Evolutionary conservation across 495 filamentous ascomycete genomes (phyloP).

Genomic region (Penicillium cataractarum): DNA sequence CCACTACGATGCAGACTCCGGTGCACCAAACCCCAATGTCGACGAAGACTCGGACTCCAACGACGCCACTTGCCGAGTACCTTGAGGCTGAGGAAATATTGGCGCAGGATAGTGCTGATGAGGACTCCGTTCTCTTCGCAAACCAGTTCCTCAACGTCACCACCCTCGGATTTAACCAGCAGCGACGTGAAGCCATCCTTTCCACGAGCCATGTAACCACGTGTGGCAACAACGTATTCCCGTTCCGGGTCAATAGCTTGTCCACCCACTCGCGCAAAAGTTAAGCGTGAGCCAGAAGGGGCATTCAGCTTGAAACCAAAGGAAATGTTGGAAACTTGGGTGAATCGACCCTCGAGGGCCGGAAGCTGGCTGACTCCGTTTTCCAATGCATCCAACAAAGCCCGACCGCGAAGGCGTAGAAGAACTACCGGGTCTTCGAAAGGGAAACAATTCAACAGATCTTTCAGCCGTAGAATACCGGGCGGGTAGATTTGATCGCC

Average conservation of each 20-base stretch:
- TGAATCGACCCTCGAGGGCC: conserved; percentile 72
- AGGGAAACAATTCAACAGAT: conserved; percentile 81
- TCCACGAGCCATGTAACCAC: conserved; percentile 84
- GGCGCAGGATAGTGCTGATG: conserved; percentile 80
- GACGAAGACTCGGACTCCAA: conserved; percentile 60
- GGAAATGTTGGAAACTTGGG: conserved; percentile 80
- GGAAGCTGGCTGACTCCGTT: conserved; percentile 80
- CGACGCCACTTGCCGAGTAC: conserved; percentile 74
- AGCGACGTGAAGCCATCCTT: conserved; percentile 84
- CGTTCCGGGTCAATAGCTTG: conserved; percentile 60
- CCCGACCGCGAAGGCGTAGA: conserved; percentile 65
- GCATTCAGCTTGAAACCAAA: conserved; percentile 67
- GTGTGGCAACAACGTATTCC: conserved; percentile 70
- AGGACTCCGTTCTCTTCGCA: conserved; percentile 84
- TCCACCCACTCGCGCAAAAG: conserved; percentile 61
- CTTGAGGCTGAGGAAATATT: conserved; percentile 86
- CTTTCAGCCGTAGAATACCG: conserved; percentile 73
- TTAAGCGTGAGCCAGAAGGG: conserved; percentile 63
- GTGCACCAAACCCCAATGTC: conserved; percentile 66
- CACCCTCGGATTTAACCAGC: conserved; percentile 68
- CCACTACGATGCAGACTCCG: conserved; percentile 51
- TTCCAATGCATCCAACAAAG: conserved; percentile 75
- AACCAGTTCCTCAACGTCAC: conserved; percentile 73
- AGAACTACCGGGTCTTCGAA: conserved; percentile 91
- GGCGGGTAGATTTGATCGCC: conserved; percentile 88